Conservation (phyloP, 192 early-diverging fungal genomes). For the Spizellomyces punctatus region DNA sequence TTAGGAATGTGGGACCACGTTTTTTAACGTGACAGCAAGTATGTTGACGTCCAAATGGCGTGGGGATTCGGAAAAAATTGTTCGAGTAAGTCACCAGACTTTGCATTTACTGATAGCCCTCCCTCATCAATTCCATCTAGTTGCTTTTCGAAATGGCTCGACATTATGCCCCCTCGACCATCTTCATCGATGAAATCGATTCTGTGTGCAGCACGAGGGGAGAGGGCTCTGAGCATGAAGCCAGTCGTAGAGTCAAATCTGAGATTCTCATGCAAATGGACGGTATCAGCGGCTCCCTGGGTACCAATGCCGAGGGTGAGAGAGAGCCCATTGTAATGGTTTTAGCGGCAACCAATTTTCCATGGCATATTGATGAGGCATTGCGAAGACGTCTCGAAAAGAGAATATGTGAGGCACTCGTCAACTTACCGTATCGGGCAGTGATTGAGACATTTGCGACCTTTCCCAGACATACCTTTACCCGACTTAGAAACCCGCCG, state of each 20-base stretch:
- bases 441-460: background rate
- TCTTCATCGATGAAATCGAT: conserved; percentile 71
- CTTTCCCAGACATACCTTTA: conserved; percentile 54
- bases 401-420: conserved; percentile 53
- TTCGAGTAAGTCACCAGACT: conserved; percentile 39
- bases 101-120: too few relatives aligned
- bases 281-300: conserved; percentile 48
- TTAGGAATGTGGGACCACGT: conserved; percentile 67
- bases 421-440: too few relatives aligned
- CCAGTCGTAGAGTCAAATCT: conserved; percentile 57
- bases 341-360: conserved; percentile 68
- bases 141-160: conserved; percentile 63
- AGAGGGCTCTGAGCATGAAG: conserved; percentile 56
- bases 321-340: conserved; percentile 63
- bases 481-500: conserved; percentile 54
- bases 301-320: conserved; percentile 37
- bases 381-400: conserved; percentile 63
- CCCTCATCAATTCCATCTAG: conserved; percentile 23
- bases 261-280: conserved; percentile 73
- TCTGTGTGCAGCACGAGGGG: conserved; percentile 55
- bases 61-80: conserved; percentile 66
- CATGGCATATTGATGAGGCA: conserved; percentile 74
- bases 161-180: conserved; percentile 64
- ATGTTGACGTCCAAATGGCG: conserved; percentile 67
- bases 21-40: conserved; percentile 65